Conservation (phyloP, 371 early-diverging fungal genomes). For the Rhizopus stolonifer region DNA sequence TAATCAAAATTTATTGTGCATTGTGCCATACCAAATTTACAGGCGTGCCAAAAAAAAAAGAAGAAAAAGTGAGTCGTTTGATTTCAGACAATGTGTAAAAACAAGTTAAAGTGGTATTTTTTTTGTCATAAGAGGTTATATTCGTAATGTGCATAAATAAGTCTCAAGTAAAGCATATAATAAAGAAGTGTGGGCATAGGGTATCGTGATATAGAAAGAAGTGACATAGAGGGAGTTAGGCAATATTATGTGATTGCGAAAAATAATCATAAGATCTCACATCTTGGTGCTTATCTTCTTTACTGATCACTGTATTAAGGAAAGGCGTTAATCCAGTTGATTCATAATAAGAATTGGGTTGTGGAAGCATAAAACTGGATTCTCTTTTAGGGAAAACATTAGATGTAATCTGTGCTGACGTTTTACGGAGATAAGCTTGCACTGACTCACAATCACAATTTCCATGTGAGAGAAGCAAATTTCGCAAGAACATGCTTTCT, state of each 20-base stretch:
- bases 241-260: conserved; percentile 9
- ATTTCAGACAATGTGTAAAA: too few species aligned
- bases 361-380: conserved; percentile 1
- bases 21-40: too few species aligned
- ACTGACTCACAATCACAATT: conserved; percentile 58
- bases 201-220: neutral
- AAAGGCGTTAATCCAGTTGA: conserved; percentile 31
- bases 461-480: conserved; percentile 60
- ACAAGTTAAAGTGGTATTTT: too few species aligned
- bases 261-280: conserved; percentile 12
- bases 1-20: too few species aligned
- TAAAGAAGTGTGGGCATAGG: neutral
- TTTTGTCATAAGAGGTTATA: too few species aligned
- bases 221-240: neutral
- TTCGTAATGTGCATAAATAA: too few species aligned
- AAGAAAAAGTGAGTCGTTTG: too few species aligned
- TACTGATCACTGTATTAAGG: conserved; percentile 26
- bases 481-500: conserved; percentile 64
- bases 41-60: too few species aligned
- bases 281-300: conserved; percentile 4
- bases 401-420: conserved; percentile 22
- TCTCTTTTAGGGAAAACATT: conserved; percentile 13
- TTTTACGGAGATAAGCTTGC: conserved; percentile 27
- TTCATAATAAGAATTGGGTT: conserved; percentile 7
- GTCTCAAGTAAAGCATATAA: too few species aligned